Evolutionary conservation across 495 filamentous ascomycete species (phyloP), one percentile per base, ranked within the genome.

Genomic region (Penicillium herquei): DNA sequence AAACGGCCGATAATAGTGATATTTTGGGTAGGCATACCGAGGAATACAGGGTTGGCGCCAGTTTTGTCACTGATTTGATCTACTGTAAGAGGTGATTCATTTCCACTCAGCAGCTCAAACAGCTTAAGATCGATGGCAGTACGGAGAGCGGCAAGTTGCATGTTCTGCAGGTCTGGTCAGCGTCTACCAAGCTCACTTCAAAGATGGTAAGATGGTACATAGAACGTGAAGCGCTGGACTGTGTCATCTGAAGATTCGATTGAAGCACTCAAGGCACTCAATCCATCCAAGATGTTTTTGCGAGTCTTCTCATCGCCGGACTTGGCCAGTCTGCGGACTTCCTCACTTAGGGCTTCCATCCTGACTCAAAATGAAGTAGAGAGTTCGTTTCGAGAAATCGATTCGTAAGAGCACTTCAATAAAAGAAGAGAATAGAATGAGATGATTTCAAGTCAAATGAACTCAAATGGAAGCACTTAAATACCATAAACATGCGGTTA

Each of bases 101-200:
- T 52, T 40, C 62, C 63, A 8, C 52, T 39, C 18, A 77, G 57
- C 1, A 59, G 48, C 3, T 67, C 59, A 33, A 77, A 77, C 7
- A 75, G 41, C 2, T 61, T 59, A 14, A 71, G 59, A 39, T 77
- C 69, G 9, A 49, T 14, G 32, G 54, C 65, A 30, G 58, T 57
- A 16, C 55, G 54, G 39, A 56, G 52, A 8, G 54, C 37, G 8
- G 44, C 42, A 7, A 44, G 58, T 21, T 64, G 44, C 7, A 67
- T 49, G n/a, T 62, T 60, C 62, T 65, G 14, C 11, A 26, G 2
- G 11, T 12, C 11, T 18, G 40, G 12, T 46, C 11, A 46, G 43
- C 16, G 5, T 31, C 4, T 26, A 17, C 30, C 16, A 6, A 6
- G 18, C 1, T 3, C 18, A 31, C 2, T 3, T 8, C 10, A 31